Conservation (phyloP, 306 rosid species). For the Acacia confusa region DNA sequence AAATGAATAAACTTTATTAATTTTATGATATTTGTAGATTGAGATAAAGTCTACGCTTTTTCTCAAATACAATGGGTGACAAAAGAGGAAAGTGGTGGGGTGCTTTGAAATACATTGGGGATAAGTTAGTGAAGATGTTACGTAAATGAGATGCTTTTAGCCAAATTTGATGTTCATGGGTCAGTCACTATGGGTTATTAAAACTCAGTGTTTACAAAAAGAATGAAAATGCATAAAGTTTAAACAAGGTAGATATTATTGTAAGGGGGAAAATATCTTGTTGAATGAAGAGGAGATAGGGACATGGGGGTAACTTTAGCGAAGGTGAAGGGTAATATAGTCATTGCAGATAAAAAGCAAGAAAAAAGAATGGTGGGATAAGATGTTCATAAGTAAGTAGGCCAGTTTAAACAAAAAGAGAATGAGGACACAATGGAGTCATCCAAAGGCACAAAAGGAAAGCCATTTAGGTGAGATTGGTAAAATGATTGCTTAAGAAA, state of each 20-base stretch:
- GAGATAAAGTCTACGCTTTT: neutral
- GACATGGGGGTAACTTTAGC: neutral
- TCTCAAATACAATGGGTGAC: neutral
- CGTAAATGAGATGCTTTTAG: neutral
- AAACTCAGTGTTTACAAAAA: neutral
- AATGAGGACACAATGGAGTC: slow-evolving; percentile 63
- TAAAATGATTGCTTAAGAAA: neutral
- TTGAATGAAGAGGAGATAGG: neutral
- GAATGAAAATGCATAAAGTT: too few species aligned
- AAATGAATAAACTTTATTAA: neutral
- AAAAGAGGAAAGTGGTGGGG: neutral
- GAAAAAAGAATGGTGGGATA: slow-evolving; percentile 32
- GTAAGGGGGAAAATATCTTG: neutral
- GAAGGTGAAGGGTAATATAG: slow-evolving; percentile 8
- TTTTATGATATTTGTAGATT: too few species aligned
- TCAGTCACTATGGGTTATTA: neutral
- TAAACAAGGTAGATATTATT: too few species aligned
- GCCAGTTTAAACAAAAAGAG: neutral
- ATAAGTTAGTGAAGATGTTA: neutral
- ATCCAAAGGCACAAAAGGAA: slow-evolving; percentile 27
- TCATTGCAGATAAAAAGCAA: slow-evolving; percentile 10
- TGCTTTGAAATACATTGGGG: neutral
- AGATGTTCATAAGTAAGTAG: slow-evolving; percentile 6
- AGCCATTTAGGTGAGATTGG: neutral
- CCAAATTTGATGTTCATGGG: neutral